Conservation (phyloP, 768 basidiomycete genomes). For the Gyrodon lividus region DNA sequence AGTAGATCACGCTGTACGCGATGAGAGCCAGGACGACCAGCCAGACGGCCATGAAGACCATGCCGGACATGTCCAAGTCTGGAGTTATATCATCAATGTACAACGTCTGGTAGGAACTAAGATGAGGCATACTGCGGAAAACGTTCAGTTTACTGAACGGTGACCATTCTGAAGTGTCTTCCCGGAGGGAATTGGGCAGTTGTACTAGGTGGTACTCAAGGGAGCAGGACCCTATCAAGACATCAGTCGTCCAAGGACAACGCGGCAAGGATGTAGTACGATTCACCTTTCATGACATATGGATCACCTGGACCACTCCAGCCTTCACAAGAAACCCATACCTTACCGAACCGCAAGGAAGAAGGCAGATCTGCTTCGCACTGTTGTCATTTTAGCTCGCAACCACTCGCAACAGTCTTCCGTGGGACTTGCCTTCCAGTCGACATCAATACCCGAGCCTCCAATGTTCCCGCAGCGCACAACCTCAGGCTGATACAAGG, state of each 20-base stretch:
- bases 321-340: constrained; percentile 89
- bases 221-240: constrained; percentile 72
- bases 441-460: constrained; percentile 73
- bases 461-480: constrained; percentile 84
- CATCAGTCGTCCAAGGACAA: background rate
- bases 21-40: constrained; percentile 49
- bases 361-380: constrained; percentile 91
- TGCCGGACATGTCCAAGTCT: constrained; percentile 49
- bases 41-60: constrained; percentile 60
- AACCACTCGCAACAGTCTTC: background rate
- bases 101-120: background rate
- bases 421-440: constrained; percentile 74
- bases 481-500: constrained; percentile 74
- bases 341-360: constrained; percentile 76
- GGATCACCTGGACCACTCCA: constrained; percentile 82
- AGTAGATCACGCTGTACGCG: constrained; percentile 56
- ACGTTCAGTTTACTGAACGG: constrained; percentile 11
- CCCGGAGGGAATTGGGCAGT: constrained; percentile 44
- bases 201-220: constrained; percentile 81
- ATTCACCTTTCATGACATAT: constrained; percentile 78
- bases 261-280: background rate
- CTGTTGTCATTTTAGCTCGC: constrained; percentile 36
- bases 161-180: constrained; percentile 15
- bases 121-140: constrained; percentile 20
- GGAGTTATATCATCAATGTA: constrained; percentile 1